Base-by-base conservation (phyloP, 1,139 yeast genomes). In the Komagataea norvegica region DNA sequence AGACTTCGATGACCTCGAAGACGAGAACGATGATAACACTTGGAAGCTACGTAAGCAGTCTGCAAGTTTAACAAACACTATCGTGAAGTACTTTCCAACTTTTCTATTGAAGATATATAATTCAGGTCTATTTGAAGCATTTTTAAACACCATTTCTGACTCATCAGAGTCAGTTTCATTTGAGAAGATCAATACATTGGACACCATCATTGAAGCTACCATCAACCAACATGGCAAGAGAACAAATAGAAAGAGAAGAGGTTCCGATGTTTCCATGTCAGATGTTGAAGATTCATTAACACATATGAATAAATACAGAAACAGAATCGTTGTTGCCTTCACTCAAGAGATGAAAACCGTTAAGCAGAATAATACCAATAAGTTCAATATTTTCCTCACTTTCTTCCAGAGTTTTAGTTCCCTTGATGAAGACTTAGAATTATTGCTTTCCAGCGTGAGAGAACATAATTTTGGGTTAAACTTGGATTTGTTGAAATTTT, bases 31-130 rank as follows among this genome's bases (percentile, higher is more conserved):
- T 31, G 88, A 81, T 48, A 75, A 77, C 21, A 74, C 85, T 1
- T 82, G 93, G 86, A 79, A 78, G 48, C 57, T 86, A 25, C 67
- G 95, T 42, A 66, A 75, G 29, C 72, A 70, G 40, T 64, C 87
- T 0, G 70, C 77, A 3, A 61, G 64, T 19, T 55, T 80, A 24
- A 55, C 72, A 3, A 57, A 67, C 9, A 60, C 69, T 0, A 43
- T 77, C n/a, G 60, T 70, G 13, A 51, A 52, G 5, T 50, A 56
- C 8, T 64, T 58, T 43, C 68, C 79, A 23, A 8, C 19, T 13
- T 20, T 41, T 47, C 23, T 53, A 8, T 26, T 35, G 9, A 27
- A 44, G 37, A 29, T 51, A 13, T 52, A 47, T 32, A 20, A 42
- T 6, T 28, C 41, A 26, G 55, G 55, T 0, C 43, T 60, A 13